These are phyloP conservation scores for Lagenaria siceraria DNA, from an alignment of 306 rosid genomes.

Conservation along the genomic window DNA sequence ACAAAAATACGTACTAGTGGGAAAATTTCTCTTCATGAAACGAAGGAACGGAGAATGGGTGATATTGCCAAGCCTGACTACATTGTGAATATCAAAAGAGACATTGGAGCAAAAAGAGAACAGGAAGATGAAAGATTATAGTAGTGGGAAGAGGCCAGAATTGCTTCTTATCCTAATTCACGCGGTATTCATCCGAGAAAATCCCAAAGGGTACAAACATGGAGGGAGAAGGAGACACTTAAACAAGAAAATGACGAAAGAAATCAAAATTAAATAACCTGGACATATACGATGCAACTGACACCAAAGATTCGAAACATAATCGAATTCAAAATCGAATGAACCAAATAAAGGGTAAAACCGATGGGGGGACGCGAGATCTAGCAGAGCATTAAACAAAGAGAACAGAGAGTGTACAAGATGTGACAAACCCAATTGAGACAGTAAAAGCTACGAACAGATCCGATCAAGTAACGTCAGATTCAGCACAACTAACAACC, in stretches of 20 bases:
- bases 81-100: background rate
- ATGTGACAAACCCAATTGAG: background rate
- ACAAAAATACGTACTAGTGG: background rate
- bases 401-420: background rate
- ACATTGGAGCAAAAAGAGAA: background rate
- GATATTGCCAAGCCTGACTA: background rate
- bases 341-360: background rate
- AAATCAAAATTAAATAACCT: background rate
- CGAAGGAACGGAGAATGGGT: background rate
- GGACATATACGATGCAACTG: background rate
- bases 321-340: background rate
- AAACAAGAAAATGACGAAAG: background rate
- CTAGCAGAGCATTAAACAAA: background rate
- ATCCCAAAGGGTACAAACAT: background rate
- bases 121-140: background rate
- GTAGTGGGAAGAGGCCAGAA: background rate
- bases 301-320: background rate
- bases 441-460: slow-evolving; percentile 17
- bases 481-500: background rate
- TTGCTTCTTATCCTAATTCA: background rate
- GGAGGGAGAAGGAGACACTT: background rate
- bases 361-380: background rate
- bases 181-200: background rate
- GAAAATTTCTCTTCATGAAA: slow-evolving; percentile 7
- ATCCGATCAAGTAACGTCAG: slow-evolving; percentile 28